A percentile compares a stretch with the other conserved stretches of the same genome.
Evolutionary conservation across 108 stramenopile species (phyloP).

Genomic region (Nitzschia inconspicua): DNA sequence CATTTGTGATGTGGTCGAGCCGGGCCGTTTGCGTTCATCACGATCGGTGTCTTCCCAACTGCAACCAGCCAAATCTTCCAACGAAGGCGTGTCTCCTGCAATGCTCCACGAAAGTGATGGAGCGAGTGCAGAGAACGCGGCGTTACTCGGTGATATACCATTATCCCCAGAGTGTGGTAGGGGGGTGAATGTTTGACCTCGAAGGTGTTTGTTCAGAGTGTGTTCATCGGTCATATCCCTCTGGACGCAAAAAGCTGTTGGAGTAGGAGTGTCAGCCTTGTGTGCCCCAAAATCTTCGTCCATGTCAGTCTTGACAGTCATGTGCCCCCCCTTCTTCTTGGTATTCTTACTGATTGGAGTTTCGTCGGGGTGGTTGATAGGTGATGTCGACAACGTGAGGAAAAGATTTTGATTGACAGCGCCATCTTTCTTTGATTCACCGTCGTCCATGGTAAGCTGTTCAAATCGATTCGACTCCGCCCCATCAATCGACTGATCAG

Average conservation of each 20-base stretch:
- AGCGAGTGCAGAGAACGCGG: conserved; percentile 32
- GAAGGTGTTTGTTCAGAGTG: conserved; percentile 62
- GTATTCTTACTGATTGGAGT: conserved; percentile 59
- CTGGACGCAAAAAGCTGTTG: conserved; percentile 26
- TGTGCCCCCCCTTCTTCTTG: conserved; percentile 19
- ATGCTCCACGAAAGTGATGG: conserved; percentile 79
- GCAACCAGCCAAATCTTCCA: conserved; percentile 48
- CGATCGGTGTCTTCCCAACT: conserved; percentile 47
- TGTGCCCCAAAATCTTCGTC: conserved; percentile 13
- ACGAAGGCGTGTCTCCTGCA: conserved; percentile 59
- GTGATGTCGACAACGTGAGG: conserved; percentile 51
- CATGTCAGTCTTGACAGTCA: conserved; percentile 22
- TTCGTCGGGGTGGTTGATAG: conserved; percentile 43
- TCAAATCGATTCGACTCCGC: conserved; percentile 32
- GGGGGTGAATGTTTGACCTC: conserved; percentile 83
- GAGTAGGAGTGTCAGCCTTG: conserved; percentile 33
- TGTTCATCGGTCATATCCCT: conserved; percentile 63
- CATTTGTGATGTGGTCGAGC: conserved; percentile 38
- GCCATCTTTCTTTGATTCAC: conserved; percentile 4
- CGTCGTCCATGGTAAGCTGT: conserved; percentile 47
- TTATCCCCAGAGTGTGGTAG: conserved; percentile 47
- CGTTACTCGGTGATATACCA: conserved; percentile 36
- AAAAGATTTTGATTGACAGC: conserved; percentile 27
- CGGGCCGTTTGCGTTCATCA: conserved; percentile 34
- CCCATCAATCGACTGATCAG: conserved; percentile 25